Evolutionary conservation across 2,329 filamentous ascomycete genomes (phyloP), one percentile per base, ranked within the genome.

Genomic region (Fusarium chaquense): DNA sequence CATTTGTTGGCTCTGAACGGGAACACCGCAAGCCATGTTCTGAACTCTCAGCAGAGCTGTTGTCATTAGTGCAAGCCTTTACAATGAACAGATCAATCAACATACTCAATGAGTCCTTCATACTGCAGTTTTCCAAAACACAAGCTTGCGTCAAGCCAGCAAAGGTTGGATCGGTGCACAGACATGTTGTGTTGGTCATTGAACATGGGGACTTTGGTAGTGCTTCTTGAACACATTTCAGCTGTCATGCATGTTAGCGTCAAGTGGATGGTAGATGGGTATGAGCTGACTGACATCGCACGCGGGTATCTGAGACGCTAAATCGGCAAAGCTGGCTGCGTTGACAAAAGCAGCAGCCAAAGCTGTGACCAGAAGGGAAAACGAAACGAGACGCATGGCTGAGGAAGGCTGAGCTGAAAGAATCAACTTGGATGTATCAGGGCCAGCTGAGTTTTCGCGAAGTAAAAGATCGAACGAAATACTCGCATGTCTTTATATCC

Each of bases 101-200:
- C 67, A 7, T 63, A 70, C 67, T 70, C 24, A 70, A 12, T 4
- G 58, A 59, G 5, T 70, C 67, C n/a, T 70, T 70, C 18, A 70
- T n/a, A 2, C 58, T 70, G 20, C 67, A 70, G 16, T 50, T 58
- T 38, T 54, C 30, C 22, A 52, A 5, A 5, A 70, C 67, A n/a
- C 67, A 70, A 32, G 53, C 53, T 24, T 70, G 67, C 3, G 62
- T 57, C 26, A 70, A 18, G 2, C 50, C 54, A 5, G 67, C 62
- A 36, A 70, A 70, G 6, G 58, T 67, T 12, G 56, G 58, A 9
- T 70, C 62, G 7, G 67, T 70, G n/a, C 67, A 70, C 7, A 70
- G 38, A 24, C 67, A 70, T 55, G 67, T 67, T 3, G 58, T 56
- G 26, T 70, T 70, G 28, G 58, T 64, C 58, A 70, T 18, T 7